A percentile compares a stretch with the other conserved stretches of the same genome.
phyloP scores from a whole-genome alignment of 2,329 filamentous ascomycete genomes.

The Sporothrix brunneoviolacea region DNA sequence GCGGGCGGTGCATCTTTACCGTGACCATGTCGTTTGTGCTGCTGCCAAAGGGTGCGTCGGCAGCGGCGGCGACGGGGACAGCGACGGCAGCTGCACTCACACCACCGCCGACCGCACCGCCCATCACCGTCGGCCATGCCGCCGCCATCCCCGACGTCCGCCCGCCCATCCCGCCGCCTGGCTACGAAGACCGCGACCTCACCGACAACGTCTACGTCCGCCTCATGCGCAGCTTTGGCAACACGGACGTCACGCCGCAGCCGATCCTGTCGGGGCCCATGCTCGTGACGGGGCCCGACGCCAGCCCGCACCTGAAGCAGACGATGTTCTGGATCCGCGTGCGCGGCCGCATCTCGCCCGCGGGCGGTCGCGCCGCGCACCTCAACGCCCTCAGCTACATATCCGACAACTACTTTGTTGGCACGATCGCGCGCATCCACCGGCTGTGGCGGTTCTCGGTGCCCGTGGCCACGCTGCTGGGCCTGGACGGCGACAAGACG shows the following conservation, averaged over 20 bases:
- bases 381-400: conserved; percentile 87
- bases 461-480: conserved; percentile 41
- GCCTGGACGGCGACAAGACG: conserved; percentile 33
- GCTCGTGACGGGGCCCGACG: conserved; percentile 31
- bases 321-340: conserved; percentile 70
- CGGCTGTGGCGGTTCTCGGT: conserved; percentile 64
- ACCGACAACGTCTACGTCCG: background rate
- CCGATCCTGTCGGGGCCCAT: conserved; percentile 43
- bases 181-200: conserved; percentile 18
- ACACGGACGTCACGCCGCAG: conserved; percentile 13
- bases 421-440: conserved; percentile 76
- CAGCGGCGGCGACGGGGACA: too few relatives aligned
- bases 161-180: conserved; percentile 28
- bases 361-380: conserved; percentile 72
- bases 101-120: conserved; percentile 43
- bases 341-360: conserved; percentile 62
- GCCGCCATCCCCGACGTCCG: conserved; percentile 16
- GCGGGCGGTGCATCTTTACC: conserved; percentile 86
- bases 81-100: conserved; percentile 58
- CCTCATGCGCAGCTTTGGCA: background rate
- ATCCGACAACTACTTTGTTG: conserved; percentile 88
- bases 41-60: conserved; percentile 45
- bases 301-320: conserved; percentile 57
- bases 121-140: conserved; percentile 2
- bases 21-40: conserved; percentile 85